Conservation (phyloP, 2,329 filamentous ascomycete genomes). For the Sordariomycetes sp. region DNA sequence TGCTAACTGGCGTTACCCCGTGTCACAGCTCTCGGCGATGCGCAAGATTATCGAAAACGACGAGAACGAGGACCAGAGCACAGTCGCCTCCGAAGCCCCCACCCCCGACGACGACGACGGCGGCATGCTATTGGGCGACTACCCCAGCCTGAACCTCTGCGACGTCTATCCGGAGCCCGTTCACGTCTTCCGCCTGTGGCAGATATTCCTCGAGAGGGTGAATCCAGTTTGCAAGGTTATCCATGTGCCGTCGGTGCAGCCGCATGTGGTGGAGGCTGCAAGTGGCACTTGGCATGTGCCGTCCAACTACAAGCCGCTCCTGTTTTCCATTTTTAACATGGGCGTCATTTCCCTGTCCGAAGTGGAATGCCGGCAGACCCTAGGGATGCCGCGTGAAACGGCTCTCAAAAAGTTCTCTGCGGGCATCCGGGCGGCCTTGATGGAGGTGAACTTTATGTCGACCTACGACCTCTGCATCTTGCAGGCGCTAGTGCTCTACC, state of each 20-base stretch:
- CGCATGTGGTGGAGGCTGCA: constrained; percentile 49
- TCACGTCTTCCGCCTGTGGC: constrained; percentile 61
- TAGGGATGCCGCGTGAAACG: constrained; percentile 33
- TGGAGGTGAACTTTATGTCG: constrained; percentile 41
- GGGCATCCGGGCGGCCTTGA: constrained; percentile 35
- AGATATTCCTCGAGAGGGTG: constrained; percentile 59
- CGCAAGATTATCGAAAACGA: constrained; percentile 40
- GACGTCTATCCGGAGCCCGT: constrained; percentile 50
- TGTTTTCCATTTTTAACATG: constrained; percentile 54
- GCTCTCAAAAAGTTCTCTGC: constrained; percentile 37
- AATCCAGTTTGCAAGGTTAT: constrained; percentile 62
- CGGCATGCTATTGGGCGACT: constrained; percentile 33
- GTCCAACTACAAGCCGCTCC: constrained; percentile 44
- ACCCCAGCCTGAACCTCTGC: constrained; percentile 23
- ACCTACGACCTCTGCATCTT: constrained; percentile 43
- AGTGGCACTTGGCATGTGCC: constrained; percentile 40
- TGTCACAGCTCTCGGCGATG: constrained; percentile 39
- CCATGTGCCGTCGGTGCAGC: constrained; percentile 57
- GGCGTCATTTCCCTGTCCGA: constrained; percentile 40
- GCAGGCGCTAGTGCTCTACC: constrained; percentile 44
- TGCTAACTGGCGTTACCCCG: neutral
- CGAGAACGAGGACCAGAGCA: constrained; percentile 31
- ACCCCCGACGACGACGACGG: constrained; percentile 41
- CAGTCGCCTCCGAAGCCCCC: constrained; percentile 31
- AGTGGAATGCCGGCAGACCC: constrained; percentile 38